phyloP scores from a whole-genome alignment of 2,329 filamentous ascomycete species.

The Colletotrichum sp. region DNA sequence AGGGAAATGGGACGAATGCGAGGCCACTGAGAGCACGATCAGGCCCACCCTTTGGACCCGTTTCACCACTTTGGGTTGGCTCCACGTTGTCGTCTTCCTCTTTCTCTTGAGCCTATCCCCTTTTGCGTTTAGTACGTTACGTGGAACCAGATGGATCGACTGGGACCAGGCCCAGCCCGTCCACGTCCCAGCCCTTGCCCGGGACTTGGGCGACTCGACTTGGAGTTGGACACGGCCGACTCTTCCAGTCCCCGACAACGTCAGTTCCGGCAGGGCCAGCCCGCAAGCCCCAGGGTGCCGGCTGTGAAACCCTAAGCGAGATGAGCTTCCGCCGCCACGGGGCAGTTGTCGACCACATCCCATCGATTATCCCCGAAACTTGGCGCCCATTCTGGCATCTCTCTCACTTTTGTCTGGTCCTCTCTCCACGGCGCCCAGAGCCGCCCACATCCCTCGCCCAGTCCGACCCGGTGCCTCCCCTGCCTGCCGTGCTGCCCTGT shows the following conservation, averaged over 20 bases:
- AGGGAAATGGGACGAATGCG: background rate
- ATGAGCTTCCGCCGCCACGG: constrained; percentile 22
- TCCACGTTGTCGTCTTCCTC: background rate
- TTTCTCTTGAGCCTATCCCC: background rate
- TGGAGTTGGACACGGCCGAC: background rate
- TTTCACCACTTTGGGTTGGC: constrained; percentile 17
- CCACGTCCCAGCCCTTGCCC: background rate
- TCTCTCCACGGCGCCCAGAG: constrained; percentile 5
- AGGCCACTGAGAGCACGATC: background rate
- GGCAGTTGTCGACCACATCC: constrained; percentile 8
- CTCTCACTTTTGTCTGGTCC: background rate
- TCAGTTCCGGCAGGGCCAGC: background rate
- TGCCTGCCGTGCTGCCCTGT: background rate
- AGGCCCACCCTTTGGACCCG: background rate
- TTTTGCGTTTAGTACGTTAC: constrained; percentile 13
- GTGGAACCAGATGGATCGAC: constrained; percentile 16
- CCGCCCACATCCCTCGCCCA: constrained; percentile 12
- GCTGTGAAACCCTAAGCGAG: constrained; percentile 23
- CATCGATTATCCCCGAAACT: constrained; percentile 2
- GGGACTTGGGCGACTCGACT: background rate
- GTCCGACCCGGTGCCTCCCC: background rate
- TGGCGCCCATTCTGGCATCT: constrained; percentile 1
- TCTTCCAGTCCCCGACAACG: constrained; percentile 3
- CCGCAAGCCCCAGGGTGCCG: background rate
- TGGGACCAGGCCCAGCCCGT: constrained; percentile 1